These are phyloP conservation scores for Infundibulicybe gibba DNA, from an alignment of 768 basidiomycete species.

Conservation along the genomic window DNA sequence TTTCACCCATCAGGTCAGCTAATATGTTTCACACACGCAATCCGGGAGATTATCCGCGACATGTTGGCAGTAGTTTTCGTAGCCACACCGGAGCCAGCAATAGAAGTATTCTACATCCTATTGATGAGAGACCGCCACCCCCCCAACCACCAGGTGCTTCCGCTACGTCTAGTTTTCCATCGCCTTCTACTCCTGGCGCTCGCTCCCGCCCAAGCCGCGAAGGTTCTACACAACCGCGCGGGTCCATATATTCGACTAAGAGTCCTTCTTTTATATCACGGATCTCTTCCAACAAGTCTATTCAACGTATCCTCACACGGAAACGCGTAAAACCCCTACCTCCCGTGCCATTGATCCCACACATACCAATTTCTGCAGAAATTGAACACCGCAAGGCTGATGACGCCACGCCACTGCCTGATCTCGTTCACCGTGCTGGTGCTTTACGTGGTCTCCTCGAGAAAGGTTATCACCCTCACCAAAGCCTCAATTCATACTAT, in stretches of 20 bases:
- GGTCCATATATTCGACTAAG: constrained; percentile 42
- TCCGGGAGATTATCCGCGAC: no score
- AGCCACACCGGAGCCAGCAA: constrained; percentile 5
- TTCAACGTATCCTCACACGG: constrained; percentile 35
- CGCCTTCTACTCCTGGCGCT: no score
- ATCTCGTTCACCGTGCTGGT: constrained; percentile 48
- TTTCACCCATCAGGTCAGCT: constrained; percentile 19
- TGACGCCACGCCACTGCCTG: constrained; percentile 44
- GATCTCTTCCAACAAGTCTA: constrained; percentile 36
- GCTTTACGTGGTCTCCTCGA: constrained; percentile 46
- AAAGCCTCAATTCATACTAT: constrained; percentile 31
- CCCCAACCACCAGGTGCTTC: no score
- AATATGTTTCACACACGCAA: constrained; percentile 12
- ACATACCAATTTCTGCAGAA: constrained; percentile 39
- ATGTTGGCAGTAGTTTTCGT: no score
- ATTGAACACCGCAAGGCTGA: constrained; percentile 40
- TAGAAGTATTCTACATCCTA: constrained; percentile 17
- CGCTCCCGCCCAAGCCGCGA: no score
- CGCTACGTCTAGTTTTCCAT: no score
- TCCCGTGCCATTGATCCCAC: constrained; percentile 50
- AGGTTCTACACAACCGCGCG: constrained; percentile 17
- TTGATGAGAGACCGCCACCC: constrained; percentile 14
- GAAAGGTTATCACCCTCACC: constrained; percentile 50
- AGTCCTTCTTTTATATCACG: constrained; percentile 53
- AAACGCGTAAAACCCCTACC: constrained; percentile 52